phyloP scores from a whole-genome alignment of 805 yeast species.

The Zygotorulaspora chibaensis region DNA sequence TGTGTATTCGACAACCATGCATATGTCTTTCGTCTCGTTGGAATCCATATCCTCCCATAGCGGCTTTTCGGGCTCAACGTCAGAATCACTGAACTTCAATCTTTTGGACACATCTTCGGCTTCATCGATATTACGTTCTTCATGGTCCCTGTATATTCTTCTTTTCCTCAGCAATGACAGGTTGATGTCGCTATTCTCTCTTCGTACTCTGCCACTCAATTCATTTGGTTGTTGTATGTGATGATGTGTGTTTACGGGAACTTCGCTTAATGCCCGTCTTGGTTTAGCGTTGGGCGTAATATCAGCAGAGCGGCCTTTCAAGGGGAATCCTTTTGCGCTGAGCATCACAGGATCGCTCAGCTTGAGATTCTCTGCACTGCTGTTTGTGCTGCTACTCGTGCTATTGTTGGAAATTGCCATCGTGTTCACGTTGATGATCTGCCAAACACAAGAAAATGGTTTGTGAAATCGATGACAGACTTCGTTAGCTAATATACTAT shows the following conservation, averaged over 20 bases:
- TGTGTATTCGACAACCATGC: conserved; percentile 88
- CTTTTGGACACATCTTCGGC: conserved; percentile 14
- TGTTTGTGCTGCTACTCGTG: conserved; percentile 7
- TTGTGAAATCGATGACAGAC: background rate
- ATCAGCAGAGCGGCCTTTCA: conserved; percentile 3
- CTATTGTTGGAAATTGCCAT: conserved; percentile 6
- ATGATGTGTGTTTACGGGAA: conserved; percentile 11
- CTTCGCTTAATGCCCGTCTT: conserved; percentile 17
- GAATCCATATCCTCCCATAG: conserved; percentile 54
- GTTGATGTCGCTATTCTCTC: conserved; percentile 18
- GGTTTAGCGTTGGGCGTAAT: conserved; percentile 11
- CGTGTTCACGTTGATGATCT: background rate
- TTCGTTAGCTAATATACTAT: background rate
- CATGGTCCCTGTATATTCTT: conserved; percentile 22
- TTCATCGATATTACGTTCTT: conserved; percentile 8
- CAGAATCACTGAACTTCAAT: conserved; percentile 37
- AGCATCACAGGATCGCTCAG: background rate
- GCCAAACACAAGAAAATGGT: background rate
- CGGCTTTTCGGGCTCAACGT: conserved; percentile 38
- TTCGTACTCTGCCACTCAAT: conserved; percentile 16
- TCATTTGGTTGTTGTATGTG: conserved; percentile 3
- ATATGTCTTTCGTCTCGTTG: conserved; percentile 68
- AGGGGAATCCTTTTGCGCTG: background rate
- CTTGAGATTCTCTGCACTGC: conserved; percentile 1
- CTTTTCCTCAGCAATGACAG: conserved; percentile 18